These are phyloP conservation scores for Bipolaris cookei DNA, from an alignment of 2,329 filamentous ascomycete genomes.

Conservation along the genomic window DNA sequence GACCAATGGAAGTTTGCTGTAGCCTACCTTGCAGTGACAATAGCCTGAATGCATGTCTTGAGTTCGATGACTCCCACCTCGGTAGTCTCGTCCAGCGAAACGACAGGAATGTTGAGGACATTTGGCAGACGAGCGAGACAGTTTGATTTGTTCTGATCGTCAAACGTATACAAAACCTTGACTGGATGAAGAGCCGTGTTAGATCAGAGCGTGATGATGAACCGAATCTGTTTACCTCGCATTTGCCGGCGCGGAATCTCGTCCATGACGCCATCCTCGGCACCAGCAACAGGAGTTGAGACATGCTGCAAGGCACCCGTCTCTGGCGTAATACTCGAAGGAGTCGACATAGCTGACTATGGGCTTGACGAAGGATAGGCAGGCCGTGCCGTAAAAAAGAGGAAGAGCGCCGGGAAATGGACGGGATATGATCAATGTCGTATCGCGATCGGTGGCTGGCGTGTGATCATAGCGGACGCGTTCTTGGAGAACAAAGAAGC, in stretches of 20 bases:
- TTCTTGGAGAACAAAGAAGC: constrained; percentile 30
- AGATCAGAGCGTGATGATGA: constrained; percentile 19
- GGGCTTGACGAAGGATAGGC: constrained; percentile 21
- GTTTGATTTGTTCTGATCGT: constrained; percentile 84
- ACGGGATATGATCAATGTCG: constrained; percentile 36
- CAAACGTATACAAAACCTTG: constrained; percentile 96
- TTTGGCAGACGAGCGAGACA: constrained; percentile 87
- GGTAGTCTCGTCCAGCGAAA: constrained; percentile 77
- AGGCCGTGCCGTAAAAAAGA: constrained; percentile 26
- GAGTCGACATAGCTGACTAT: constrained; percentile 45
- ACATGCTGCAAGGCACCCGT: constrained; percentile 32
- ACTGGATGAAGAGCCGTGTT: constrained; percentile 61
- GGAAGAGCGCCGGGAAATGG: constrained; percentile 25
- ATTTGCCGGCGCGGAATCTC: constrained; percentile 53
- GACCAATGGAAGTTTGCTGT: constrained; percentile 14
- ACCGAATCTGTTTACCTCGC: constrained; percentile 51
- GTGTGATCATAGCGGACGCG: constrained; percentile 47
- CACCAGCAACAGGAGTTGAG: constrained; percentile 26
- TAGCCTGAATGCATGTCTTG: constrained; percentile 82
- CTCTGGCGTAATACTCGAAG: constrained; percentile 31
- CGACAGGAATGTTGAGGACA: constrained; percentile 77
- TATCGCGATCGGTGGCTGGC: constrained; percentile 46
- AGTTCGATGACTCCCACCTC: constrained; percentile 89
- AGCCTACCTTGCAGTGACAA: constrained; percentile 66
- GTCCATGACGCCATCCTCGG: constrained; percentile 34